Percentiles rank a stretch among this genome's conserved stretches.
phyloP scores from a whole-genome alignment of 352 stramenopile genomes.

The Globisporangium barbulae region DNA sequence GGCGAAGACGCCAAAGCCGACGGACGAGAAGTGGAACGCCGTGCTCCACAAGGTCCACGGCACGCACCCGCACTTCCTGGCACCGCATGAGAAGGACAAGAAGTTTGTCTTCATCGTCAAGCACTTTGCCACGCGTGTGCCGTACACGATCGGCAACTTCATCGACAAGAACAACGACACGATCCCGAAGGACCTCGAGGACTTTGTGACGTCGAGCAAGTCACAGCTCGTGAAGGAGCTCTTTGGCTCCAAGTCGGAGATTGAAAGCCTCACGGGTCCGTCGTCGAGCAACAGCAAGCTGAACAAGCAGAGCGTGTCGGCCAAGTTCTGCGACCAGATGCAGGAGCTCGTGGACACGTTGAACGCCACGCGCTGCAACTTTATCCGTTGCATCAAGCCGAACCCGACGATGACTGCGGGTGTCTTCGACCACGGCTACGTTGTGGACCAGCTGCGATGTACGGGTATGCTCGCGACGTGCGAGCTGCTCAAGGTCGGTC shows the following conservation, averaged over 20 bases:
- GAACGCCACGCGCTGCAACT: constrained; percentile 83
- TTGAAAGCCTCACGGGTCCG: constrained; percentile 45
- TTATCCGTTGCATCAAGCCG: constrained; percentile 91
- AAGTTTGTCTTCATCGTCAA: constrained; percentile 95
- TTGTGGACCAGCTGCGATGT: constrained; percentile 88
- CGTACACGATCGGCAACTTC: constrained; percentile 95
- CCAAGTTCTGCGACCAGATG: constrained; percentile 89
- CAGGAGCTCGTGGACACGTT: constrained; percentile 83
- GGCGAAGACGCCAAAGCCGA: constrained; percentile 73
- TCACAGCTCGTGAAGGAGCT: constrained; percentile 79
- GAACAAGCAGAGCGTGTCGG: constrained; percentile 59
- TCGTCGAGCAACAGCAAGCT: constrained; percentile 22
- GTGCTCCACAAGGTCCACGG: constrained; percentile 79
- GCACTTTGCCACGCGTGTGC: constrained; percentile 95
- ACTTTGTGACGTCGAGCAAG: constrained; percentile 84
- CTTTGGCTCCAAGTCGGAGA: constrained; percentile 61
- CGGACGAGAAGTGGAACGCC: constrained; percentile 85
- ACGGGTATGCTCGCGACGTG: constrained; percentile 89
- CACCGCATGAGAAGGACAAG: constrained; percentile 84
- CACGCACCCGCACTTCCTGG: constrained; percentile 65
- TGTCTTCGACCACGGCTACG: constrained; percentile 87
- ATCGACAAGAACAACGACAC: constrained; percentile 97
- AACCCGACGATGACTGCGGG: constrained; percentile 78
- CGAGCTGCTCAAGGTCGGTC: constrained; percentile 89
- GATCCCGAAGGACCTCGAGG: constrained; percentile 89